Base-by-base conservation (phyloP, 2,329 filamentous ascomycete species). In the Stachybotrys chlorohalonatus region DNA sequence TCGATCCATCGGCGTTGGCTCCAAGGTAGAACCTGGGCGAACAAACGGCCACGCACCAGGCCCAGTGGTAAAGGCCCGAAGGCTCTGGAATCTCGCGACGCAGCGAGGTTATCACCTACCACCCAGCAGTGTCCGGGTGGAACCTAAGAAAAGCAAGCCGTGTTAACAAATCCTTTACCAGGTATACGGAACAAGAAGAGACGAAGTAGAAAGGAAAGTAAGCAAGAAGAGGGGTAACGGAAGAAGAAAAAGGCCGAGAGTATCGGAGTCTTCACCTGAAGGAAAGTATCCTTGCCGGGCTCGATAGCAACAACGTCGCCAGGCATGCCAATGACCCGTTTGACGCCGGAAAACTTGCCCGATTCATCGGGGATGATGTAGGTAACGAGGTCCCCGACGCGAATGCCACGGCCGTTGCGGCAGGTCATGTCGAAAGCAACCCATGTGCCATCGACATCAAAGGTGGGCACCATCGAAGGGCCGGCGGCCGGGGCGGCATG, bases 81-180 rank as follows among this genome's bases (percentile, higher is more conserved):
- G 47, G 85, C 77, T 58, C 94, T 84, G 48, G 91, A 96, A 74
- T 99, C 94, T 59, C 90, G 77, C 30, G 91, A 96, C 64, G 82
- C 87, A 3, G 83, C 78, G 57, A 96, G 66, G 69, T 97, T 97
- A 70, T 99, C 94, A 3, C 94, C 94, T 3, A 85, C 82, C 7
- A 96, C 75, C 83, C 90, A 97, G 64, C 91, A 95, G 75, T 99
- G 94, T 1, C 94, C 94, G 65, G 88, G 78, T 0, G 94, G 94
- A 15, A 99, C 84, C 89, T 95, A 24, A 24, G 24, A 24, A 24
- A 24, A 24, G 24, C 24, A 24, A 24, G 24, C 24, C 24, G 24
- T 24, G 24, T 24, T 24, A 24, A 24, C 4, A 24, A 24, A 24
- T 24, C 4, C 24, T 24, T 2, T 24, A 24, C 24, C 24, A 24